These are phyloP conservation scores for Cryphonectria parasitica DNA, from an alignment of 2,329 filamentous ascomycete species.

Conservation along the genomic window DNA sequence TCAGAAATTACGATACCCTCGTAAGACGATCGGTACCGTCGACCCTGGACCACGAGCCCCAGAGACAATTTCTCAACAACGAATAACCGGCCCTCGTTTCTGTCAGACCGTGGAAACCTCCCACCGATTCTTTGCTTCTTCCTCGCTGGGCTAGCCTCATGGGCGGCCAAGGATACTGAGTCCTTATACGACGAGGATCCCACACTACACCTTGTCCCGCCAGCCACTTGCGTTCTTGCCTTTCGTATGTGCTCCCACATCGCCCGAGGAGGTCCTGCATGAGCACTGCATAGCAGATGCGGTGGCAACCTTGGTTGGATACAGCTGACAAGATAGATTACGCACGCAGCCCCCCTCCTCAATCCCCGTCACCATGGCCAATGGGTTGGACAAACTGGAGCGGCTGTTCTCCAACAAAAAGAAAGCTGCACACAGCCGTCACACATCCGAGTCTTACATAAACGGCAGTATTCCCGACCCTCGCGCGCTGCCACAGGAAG, in stretches of 20 bases:
- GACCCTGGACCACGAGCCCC: constrained; percentile 21
- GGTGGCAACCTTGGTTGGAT: constrained; percentile 14
- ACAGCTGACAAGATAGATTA: constrained; percentile 32
- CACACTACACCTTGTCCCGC: constrained; percentile 16
- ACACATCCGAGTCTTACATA: constrained; percentile 31
- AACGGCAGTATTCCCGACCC: constrained; percentile 25
- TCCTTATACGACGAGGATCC: constrained; percentile 25
- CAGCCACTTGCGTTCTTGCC: constrained; percentile 24
- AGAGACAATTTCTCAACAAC: constrained; percentile 24
- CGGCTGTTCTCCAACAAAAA: constrained; percentile 53
- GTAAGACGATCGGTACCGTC: constrained; percentile 24
- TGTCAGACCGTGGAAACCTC: neutral
- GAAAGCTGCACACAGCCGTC: constrained; percentile 37
- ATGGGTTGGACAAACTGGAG: constrained; percentile 54
- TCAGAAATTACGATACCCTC: constrained; percentile 18
- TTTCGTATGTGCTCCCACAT: constrained; percentile 20
- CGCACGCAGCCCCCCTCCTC: constrained; percentile 24
- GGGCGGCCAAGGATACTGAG: constrained; percentile 26
- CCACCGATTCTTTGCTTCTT: neutral
- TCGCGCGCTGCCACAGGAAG: constrained; percentile 24
- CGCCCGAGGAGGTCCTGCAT: neutral
- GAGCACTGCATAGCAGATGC: constrained; percentile 18
- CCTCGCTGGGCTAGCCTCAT: constrained; percentile 9
- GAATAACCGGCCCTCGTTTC: constrained; percentile 15
- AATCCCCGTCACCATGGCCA: constrained; percentile 46